These are phyloP conservation scores for Shiraia sp. DNA, from an alignment of 2,329 filamentous ascomycete genomes.

Conservation along the genomic window DNA sequence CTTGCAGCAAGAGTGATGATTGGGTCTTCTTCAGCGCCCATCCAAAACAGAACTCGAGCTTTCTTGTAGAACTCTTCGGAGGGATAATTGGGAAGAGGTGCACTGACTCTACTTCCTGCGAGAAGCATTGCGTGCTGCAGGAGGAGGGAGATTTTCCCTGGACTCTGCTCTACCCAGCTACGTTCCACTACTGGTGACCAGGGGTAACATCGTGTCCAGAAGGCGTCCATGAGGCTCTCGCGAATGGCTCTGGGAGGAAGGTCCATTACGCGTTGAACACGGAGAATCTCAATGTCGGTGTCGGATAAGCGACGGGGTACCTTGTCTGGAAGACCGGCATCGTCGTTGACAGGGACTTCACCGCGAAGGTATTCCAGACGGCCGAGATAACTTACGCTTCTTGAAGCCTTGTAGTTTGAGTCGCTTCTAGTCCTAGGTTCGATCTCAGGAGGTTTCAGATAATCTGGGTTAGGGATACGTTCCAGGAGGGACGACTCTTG, in stretches of 20 bases:
- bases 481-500: conserved; percentile 24
- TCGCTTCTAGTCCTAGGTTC: conserved; percentile 18
- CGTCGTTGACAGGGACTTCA: conserved; percentile 40
- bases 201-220: conserved; percentile 46
- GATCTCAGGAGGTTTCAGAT: conserved; percentile 19
- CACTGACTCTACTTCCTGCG: conserved; percentile 48
- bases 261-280: conserved; percentile 33
- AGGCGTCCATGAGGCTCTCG: conserved; percentile 45
- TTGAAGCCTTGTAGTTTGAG: conserved; percentile 16
- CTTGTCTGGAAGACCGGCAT: conserved; percentile 32
- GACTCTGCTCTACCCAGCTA: conserved; percentile 40
- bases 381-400: conserved; percentile 38
- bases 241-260: conserved; percentile 38
- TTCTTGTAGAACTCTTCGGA: conserved; percentile 41
- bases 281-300: conserved; percentile 34
- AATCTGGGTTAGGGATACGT: conserved; percentile 16
- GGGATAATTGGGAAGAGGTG: conserved; percentile 37
- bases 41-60: conserved; percentile 40
- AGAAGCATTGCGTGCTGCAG: conserved; percentile 47
- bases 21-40: conserved; percentile 42
- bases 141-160: conserved; percentile 32
- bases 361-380: conserved; percentile 38
- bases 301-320: conserved; percentile 32
- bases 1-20: conserved; percentile 47
- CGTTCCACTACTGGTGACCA: conserved; percentile 50